Base-by-base conservation (phyloP, 306 rosid genomes). In the Pyrus bretschneideri region DNA sequence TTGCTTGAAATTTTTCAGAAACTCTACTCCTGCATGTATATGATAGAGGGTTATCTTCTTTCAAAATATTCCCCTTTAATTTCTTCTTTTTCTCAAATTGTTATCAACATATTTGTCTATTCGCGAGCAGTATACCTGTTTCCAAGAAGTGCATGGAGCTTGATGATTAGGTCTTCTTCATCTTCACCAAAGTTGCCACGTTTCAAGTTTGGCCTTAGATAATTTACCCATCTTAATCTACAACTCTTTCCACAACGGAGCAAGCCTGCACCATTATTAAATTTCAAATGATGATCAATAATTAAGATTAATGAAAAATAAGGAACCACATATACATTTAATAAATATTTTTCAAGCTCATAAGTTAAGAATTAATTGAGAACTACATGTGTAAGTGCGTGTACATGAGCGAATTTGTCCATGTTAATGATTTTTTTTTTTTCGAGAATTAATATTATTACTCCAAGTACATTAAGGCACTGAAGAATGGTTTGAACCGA, bases 211-310 rank as follows among this genome's bases (percentile, higher is more conserved):
- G 96, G 96, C 62, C 96, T 79, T 0, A 91, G 85, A 74, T 91
- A 91, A 73, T 91, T 91, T 38, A 91, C 86, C 96, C 96, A 91
- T 70, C 96, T 78, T 7, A 91, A 80, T 68, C 96, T 85, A 69
- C 96, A 91, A 69, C 96, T 91, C 80, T 91, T 91, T 31, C 96
- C 96, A 78, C 96, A 91, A 67, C 96, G 78, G 4, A 87, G 71
- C 90, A 91, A 81, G 2, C 93, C 96, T 89, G 77, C 14, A 64
- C 12, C 62, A 35, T 75, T 59, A n/a, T 29, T 55, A 58, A 58
- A 14, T 62, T 49, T 25, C 9, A 25, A 63, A 42, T 46, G 7
- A 62, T 13, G n/a, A 6, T 40, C 3, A 75, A 9, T 49, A n/a
- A 74, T 23, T 35, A 22, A 21, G 15, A 63, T 11, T 33, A 31